Evolutionary conservation across 2,329 filamentous ascomycete genomes (phyloP), one percentile per base, ranked within the genome.

Genomic region (Nemania serpens): DNA sequence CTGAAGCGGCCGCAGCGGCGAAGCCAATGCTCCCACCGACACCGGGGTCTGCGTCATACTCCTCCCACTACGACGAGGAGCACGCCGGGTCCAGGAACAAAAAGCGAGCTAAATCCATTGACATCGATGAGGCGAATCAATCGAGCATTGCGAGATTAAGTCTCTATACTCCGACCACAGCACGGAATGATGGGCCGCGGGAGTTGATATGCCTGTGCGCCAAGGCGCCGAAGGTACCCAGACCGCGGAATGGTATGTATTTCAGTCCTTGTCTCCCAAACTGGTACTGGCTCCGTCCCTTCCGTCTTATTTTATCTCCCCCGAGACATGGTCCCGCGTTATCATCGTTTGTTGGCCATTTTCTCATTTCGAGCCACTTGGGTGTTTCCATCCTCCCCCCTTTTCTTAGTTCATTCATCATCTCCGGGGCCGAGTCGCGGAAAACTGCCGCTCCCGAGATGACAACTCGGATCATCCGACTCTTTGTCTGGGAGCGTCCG

Each of bases 201-300:
- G 81, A 83, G 48, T 70, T 79, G 48, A 81, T 85, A 36, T 87
- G 84, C 72, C 76, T 86, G 63, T 87, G 84, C 68, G 79, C 82
- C 12, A 82, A 82, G 46, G 78, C 80, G 17, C 83, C 83, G 4
- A 86, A 85, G 70, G 81, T 86, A 48, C 84, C 84, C 2, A 77
- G 84, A 58, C 84, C 84, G 56, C 77, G 84, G 48, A 87, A 87
- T 70, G 83, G 84, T 87, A 75, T 76, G 83, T 67, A 60, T 47
- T 48, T 48, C 34, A 51, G 33, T 47, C 15, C 7, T 67, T 45
- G 59, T 54, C 36, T 64, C 55, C 37, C 58, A 58, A 54, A 3
- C 25, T 29, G 7, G 7, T 4, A 29, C 7, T 29, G 25, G 25
- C 36, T 62, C 56, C 36, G 54, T 54, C 46, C 55, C 29, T 55